Evolutionary conservation across 257 asterid genomes (phyloP), one percentile per base, ranked within the genome.

Genomic region (Ilex asprella): DNA sequence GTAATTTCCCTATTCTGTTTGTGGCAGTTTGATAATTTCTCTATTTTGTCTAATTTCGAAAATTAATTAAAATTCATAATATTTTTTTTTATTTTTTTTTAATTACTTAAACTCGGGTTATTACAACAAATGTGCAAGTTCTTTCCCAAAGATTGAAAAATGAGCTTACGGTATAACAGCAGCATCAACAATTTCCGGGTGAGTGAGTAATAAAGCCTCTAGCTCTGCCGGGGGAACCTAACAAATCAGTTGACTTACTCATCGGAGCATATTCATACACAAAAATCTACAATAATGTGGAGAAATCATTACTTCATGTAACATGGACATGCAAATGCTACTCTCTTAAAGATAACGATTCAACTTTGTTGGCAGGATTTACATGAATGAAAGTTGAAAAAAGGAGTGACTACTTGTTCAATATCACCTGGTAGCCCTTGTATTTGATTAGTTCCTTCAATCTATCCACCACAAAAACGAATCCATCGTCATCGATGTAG

Each of bases 191-290:
- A 53, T 21, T 6, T 53, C 30, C 2, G 57, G 57, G 15, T 53
- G 57, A 53, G 57, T 15, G 10, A 2, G 30, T 7, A 53, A 21
- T 4, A 53, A 21, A 3, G 30, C 30, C 11, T 53, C 57, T 8
- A 53, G 57, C 57, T 53, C 57, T 16, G 57, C 57, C 10, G 57
- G 57, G 2, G 57, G 57, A 53, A 53, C 57, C 57, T 53, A 53
- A 2, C 52, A 46, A 46, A 10, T 14, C 13, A 46, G 10, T 10
- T 7, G 15, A 46, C 3, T 10, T 5, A 46, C 10, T 46, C 52
- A 46, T 46, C 3, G 6, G 15, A 10, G 3, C 41, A 35, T 35
- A 35, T 35, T 5, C 52, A 46, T 14, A 10, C 3, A 14, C 52
- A 10, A 14, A 46, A 46, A 46, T 46, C 41, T 35, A 4, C 41